Base-by-base conservation (phyloP, 1,284 basidiomycete species). In the Blastosporella zonata region DNA sequence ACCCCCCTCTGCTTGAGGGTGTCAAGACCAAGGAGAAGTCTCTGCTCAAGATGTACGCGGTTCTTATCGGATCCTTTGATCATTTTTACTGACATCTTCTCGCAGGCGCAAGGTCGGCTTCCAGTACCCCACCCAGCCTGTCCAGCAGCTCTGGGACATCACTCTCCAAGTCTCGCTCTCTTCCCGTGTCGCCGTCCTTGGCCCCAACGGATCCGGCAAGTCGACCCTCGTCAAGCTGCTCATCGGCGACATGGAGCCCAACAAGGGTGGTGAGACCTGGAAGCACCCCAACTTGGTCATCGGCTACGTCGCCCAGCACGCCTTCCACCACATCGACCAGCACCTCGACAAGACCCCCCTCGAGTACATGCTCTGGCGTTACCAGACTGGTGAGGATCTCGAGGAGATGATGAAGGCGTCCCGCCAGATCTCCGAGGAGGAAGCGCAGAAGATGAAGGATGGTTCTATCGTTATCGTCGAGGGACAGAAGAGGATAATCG, bases 11-110 rank as follows among this genome's bases (percentile, higher is more conserved):
- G 57, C 88, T 97, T 57, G 94, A 97, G 59, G 95, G 94, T 89
- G 94, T 97, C 77, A 97, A 97, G 89, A 98, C 95, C 68, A 97
- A 98, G 83, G 94, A 97, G 78, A 97, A 97, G 84, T 85, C 84
- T 59, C 76, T 97, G 62, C 76, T 97, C 64, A 97, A 98, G 84
- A 97, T 98, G 93, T 70, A 54, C 23, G 65, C 55, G 12, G 3
- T 3, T 6, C 13, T 20, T 34, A 15, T 34, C 17, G 35, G 10
- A 10, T 23, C 3, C 28, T 13, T 7, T 12, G 3, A 5, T 20
- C 18, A 13, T 22, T 2, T 10, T 36, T 15, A 29, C 15, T 43
- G 34, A 38, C n/a, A 46, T 23, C 46, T 15, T 33, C 41, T 22
- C 39, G 13, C 49, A 71, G 68, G 69, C 89, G 93, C 68, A 90